These are phyloP conservation scores for Pythium folliculosum DNA, from an alignment of 352 stramenopile genomes.

Conservation along the genomic window DNA sequence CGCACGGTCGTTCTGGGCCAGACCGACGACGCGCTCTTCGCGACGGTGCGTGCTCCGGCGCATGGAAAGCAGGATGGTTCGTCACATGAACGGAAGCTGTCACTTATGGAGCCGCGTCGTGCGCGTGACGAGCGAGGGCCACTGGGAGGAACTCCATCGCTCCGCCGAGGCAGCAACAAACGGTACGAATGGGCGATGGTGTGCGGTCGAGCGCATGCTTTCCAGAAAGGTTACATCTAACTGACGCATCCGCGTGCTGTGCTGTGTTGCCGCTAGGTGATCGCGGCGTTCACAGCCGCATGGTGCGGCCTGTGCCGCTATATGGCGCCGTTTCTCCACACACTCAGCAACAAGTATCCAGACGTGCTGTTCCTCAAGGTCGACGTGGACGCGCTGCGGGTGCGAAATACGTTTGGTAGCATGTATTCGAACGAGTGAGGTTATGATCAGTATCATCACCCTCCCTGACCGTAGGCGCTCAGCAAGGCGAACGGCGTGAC, in stretches of 20 bases:
- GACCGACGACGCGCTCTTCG: conserved; percentile 35
- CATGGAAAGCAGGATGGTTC: no score
- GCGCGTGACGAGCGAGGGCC: no score
- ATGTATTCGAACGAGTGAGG: no score
- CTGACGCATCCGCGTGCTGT: no score
- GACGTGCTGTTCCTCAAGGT: conserved; percentile 85
- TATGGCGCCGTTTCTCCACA: conserved; percentile 78
- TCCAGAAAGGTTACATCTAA: no score
- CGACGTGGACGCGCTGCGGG: conserved; percentile 80
- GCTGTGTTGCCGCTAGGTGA: no score
- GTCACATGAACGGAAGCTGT: no score
- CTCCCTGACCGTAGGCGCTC: conserved; percentile 36
- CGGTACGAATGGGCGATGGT: conserved; percentile 41
- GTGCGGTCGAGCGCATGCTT: no score
- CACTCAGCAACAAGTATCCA: conserved; percentile 76
- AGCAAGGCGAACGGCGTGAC: conserved; percentile 67
- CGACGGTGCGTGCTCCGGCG: conserved; percentile 8
- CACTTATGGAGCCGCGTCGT: no score
- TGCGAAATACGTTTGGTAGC: conserved; percentile 11
- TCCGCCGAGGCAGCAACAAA: no score
- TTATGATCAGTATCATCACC: no score
- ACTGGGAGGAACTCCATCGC: no score
- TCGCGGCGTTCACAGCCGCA: conserved; percentile 48
- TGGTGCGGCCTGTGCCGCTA: conserved; percentile 30
- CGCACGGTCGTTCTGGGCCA: conserved; percentile 52